Conservation (phyloP, 2,329 filamentous ascomycete genomes). For the Bisporella sp. region DNA sequence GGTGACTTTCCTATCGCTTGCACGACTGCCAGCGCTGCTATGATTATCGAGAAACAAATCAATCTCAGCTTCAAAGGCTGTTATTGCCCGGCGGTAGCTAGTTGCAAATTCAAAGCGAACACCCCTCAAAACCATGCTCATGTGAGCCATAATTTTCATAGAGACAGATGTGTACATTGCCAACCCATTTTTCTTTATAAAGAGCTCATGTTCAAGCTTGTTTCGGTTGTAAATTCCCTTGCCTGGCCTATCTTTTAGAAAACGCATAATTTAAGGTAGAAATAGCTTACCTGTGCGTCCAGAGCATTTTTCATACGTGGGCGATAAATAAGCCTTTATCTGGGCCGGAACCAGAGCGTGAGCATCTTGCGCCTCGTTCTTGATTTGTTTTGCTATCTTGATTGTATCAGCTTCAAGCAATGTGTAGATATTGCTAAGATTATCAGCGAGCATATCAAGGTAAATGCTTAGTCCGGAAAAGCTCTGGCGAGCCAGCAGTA, state of each 20-base stretch:
- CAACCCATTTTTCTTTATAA: slow-evolving; percentile 1
- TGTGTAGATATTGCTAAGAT: slow-evolving; percentile 2
- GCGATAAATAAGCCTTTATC: slow-evolving; percentile 3
- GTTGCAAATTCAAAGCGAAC: background rate
- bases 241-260: slow-evolving; percentile 2
- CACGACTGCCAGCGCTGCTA: background rate
- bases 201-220: slow-evolving; percentile 2
- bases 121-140: background rate
- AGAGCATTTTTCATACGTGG: slow-evolving; percentile 9
- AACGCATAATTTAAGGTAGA: background rate
- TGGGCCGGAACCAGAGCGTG: slow-evolving; percentile 5
- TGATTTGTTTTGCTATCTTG: slow-evolving; percentile 1
- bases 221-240: slow-evolving; percentile 9
- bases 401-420: background rate
- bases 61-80: slow-evolving; percentile 3
- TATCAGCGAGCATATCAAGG: slow-evolving; percentile 5
- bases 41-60: slow-evolving; percentile 9
- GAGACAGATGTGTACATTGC: slow-evolving; percentile 5
- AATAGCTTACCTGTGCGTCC: slow-evolving; percentile 3
- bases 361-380: slow-evolving; percentile 1
- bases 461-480: slow-evolving; percentile 1
- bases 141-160: slow-evolving; percentile 3
- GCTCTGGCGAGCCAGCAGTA: background rate
- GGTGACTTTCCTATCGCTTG: slow-evolving; percentile 1
- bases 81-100: background rate